Evolutionary conservation across 2,329 filamentous ascomycete genomes (phyloP).

Genomic region (Colletotrichum brevisporum): DNA sequence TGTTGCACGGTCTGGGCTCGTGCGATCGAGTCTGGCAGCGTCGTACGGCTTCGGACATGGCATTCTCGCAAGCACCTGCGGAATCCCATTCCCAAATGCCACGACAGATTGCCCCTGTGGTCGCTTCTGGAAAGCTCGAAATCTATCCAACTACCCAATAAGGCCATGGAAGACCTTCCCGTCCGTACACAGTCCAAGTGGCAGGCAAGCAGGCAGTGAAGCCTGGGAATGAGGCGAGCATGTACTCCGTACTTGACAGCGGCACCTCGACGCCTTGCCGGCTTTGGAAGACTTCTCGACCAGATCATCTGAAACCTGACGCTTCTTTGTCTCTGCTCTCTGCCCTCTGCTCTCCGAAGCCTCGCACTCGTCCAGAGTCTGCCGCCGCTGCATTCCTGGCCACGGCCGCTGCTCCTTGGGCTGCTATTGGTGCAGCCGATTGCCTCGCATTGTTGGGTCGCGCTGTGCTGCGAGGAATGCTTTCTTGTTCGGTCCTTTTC

Average conservation of each 20-base stretch:
- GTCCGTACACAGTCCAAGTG: no score
- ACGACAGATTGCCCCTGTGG: slow-evolving; percentile 3
- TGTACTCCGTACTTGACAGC: slow-evolving; percentile 7
- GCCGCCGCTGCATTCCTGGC: neutral
- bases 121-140: slow-evolving; percentile 18
- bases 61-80: slow-evolving; percentile 8
- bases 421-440: neutral
- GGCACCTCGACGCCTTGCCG: slow-evolving; percentile 15
- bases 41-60: slow-evolving; percentile 9
- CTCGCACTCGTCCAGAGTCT: neutral
- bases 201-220: no score
- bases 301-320: slow-evolving; percentile 33
- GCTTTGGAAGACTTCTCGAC: slow-evolving; percentile 31
- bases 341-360: neutral
- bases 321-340: slow-evolving; percentile 24
- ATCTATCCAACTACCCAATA: slow-evolving; percentile 10
- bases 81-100: slow-evolving; percentile 17
- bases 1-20: slow-evolving; percentile 1
- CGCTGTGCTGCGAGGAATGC: no score
- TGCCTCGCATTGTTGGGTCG: no score
- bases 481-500: neutral
- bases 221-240: neutral
- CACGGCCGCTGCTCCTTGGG: neutral
- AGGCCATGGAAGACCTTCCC: neutral
- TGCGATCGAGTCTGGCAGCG: neutral